A percentile compares a stretch with the other conserved stretches of the same genome.
Conservation (phyloP, 495 filamentous ascomycete species). For the Aspergillus diversus region DNA sequence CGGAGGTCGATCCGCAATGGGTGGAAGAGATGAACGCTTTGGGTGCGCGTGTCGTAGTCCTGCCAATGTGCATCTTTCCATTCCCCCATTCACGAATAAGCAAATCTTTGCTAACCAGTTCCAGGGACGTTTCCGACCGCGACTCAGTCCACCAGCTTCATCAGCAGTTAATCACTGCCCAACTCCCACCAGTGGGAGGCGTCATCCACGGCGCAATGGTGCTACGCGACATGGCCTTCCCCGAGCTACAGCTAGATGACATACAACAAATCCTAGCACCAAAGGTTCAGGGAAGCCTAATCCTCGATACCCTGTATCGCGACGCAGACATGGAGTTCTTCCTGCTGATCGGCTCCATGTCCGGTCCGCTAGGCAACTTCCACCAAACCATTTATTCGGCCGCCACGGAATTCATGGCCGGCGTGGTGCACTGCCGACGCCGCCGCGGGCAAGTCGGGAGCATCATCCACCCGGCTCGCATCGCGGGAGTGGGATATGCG, state of each 20-base stretch:
- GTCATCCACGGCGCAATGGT: conserved; percentile 17
- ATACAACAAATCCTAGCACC: background rate
- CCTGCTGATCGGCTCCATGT: conserved; percentile 37
- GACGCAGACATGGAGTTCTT: conserved; percentile 40
- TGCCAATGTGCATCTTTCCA: conserved; percentile 17
- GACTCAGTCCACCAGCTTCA: conserved; percentile 10
- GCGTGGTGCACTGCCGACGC: conserved; percentile 35
- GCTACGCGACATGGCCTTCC: conserved; percentile 7
- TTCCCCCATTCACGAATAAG: background rate
- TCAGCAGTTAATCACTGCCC: background rate
- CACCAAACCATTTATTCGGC: conserved; percentile 56
- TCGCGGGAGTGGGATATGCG: conserved; percentile 54
- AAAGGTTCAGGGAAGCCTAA: conserved; percentile 22
- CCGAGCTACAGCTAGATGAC: background rate
- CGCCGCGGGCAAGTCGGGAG: conserved; percentile 32
- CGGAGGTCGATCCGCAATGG: conserved; percentile 49
- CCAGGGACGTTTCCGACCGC: conserved; percentile 17
- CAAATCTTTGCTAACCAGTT: background rate
- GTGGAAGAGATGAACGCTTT: conserved; percentile 20
- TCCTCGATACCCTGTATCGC: conserved; percentile 36
- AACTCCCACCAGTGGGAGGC: conserved; percentile 15
- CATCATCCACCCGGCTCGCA: conserved; percentile 22
- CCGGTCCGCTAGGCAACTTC: conserved; percentile 30
- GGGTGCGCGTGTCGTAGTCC: conserved; percentile 7
- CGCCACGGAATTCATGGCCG: conserved; percentile 54